Evolutionary conservation across 768 basidiomycete genomes (phyloP).

Genomic region (Infundibulicybe gibba): DNA sequence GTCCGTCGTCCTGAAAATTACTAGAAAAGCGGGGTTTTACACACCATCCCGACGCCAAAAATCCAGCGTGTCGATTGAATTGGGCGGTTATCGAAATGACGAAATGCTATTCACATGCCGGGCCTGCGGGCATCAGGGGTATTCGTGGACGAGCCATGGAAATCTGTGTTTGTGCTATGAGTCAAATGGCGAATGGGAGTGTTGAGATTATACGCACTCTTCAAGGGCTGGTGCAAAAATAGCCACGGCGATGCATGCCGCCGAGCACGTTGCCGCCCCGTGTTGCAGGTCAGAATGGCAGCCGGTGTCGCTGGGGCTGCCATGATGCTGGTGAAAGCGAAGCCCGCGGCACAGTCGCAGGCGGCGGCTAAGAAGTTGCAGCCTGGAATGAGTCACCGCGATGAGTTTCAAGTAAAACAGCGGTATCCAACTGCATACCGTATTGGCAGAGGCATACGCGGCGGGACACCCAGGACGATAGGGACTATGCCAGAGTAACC

Average conservation of each 20-base stretch:
- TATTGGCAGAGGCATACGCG: not conserved
- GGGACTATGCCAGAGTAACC: not conserved
- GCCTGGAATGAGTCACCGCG: not conserved
- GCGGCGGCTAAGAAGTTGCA: conserved; percentile 33
- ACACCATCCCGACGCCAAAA: too few species aligned
- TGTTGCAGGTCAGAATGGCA: conserved; percentile 35
- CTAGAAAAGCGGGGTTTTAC: too few species aligned
- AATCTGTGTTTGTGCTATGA: too few species aligned
- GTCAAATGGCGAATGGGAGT: too few species aligned
- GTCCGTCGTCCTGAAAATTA: too few species aligned
- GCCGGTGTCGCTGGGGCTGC: conserved; percentile 30
- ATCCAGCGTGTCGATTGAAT: too few species aligned
- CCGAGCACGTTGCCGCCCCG: conserved; percentile 8
- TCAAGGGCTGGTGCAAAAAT: not conserved
- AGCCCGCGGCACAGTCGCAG: conserved; percentile 37
- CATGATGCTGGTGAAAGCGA: conserved; percentile 34
- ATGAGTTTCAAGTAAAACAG: not conserved
- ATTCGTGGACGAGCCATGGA: too few species aligned
- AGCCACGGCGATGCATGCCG: not conserved
- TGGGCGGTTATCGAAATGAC: too few species aligned
- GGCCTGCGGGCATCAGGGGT: too few species aligned
- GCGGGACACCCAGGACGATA: not conserved
- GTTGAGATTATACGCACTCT: not conserved
- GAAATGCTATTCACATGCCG: too few species aligned
- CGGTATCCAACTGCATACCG: not conserved